Conservation (phyloP, 2,329 filamentous ascomycete species). For the Rhynchosporium secalis region DNA sequence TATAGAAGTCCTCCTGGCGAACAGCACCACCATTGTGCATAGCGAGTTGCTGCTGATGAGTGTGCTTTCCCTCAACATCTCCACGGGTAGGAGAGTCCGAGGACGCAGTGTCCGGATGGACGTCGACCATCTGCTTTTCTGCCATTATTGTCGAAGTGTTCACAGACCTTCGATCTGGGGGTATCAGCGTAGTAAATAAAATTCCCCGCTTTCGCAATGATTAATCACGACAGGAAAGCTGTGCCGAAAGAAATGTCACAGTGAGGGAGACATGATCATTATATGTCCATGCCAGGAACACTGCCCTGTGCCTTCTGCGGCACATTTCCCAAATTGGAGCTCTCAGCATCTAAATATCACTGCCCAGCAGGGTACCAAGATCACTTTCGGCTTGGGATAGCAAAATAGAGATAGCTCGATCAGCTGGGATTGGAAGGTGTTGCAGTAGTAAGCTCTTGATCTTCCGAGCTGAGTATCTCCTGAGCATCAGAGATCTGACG, state of each 20-base stretch:
- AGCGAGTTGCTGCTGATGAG: neutral
- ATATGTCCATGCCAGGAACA: slow-evolving; percentile 6
- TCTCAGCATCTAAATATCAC: slow-evolving; percentile 1
- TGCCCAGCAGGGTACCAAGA: slow-evolving; percentile 14
- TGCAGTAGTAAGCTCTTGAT: slow-evolving; percentile 7
- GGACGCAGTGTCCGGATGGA: slow-evolving; percentile 8
- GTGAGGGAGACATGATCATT: neutral
- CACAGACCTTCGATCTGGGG: neutral
- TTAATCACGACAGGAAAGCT: slow-evolving; percentile 4
- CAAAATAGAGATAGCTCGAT: slow-evolving; percentile 9
- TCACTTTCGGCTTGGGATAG: neutral
- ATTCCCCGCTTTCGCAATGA: neutral
- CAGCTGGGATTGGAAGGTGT: slow-evolving; percentile 16
- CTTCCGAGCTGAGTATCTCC: slow-evolving; percentile 10
- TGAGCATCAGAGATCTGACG: slow-evolving; percentile 1
- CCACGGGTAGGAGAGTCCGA: slow-evolving; percentile 14
- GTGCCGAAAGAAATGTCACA: neutral
- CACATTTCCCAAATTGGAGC: slow-evolving; percentile 7
- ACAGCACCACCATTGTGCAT: slow-evolving; percentile 1
- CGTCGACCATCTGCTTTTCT: slow-evolving; percentile 6
- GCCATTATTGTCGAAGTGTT: slow-evolving; percentile 6
- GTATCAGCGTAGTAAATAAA: neutral
- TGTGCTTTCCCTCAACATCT: slow-evolving; percentile 11
- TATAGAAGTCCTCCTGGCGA: slow-evolving; percentile 14
- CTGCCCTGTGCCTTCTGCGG: slow-evolving; percentile 2